Base-by-base conservation (phyloP, 345 rosid species). In the Cardamine chenopodiifolia region DNA sequence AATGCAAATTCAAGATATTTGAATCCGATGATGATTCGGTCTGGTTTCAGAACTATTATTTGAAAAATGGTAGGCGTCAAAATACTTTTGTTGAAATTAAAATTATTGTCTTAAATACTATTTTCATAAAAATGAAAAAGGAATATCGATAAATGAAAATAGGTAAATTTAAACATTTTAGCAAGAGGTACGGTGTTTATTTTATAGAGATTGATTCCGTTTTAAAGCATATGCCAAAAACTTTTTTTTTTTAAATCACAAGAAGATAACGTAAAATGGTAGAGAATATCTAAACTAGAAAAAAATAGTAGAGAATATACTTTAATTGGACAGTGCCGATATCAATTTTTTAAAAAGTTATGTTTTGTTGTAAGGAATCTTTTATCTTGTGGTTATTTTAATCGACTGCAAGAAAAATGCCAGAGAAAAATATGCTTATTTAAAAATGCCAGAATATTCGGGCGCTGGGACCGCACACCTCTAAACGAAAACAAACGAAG, bases 391-490 rank as follows among this genome's bases (percentile, higher is more conserved):
- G 28, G 31, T 52, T 39, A 35, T 54, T 18, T 44, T 22, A 66
- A 66, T 64, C 31, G 19, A 8, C 11, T 12, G 65, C 65, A 29
- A 53, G 57, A 58, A 35, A 66, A 66, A 66, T 66, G 67, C 60
- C 67, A 66, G 56, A 66, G 12, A 49, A 58, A 34, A 17, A 58
- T 74, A 19, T 49, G 32, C 55, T 59, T 26, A 8, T 26, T 26
- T 6, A 2, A 54, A 34, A 42, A 34, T 23, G 5, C 34, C 19
- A 48, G 68, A 75, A 67, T 58, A 75, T 75, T 75, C 67, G 68
- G 62, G 44, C 39, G 23, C 35, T 20, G 72, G 53, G 77, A 63
- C 65, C 48, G 28, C 73, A 73, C 63, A 19, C 47, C 72, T 35
- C 72, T 12, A 47, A 48, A 17, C 39, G 67, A 66, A 57, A 44